These are phyloP conservation scores for Ophiostoma montium DNA, from an alignment of 2,329 filamentous ascomycete species.

Conservation along the genomic window DNA sequence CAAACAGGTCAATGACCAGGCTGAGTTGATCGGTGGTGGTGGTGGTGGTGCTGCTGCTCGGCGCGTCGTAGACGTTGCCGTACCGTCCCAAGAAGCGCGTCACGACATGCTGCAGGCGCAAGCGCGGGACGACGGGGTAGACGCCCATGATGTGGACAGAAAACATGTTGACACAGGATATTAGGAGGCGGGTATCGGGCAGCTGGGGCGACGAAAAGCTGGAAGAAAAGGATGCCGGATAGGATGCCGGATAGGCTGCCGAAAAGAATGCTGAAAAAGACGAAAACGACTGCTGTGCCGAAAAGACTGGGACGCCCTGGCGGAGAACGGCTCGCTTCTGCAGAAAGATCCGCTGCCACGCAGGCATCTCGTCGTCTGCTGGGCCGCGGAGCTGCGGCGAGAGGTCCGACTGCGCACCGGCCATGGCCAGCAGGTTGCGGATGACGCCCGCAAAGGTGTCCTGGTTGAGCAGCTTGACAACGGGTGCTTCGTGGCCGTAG, in stretches of 20 bases:
- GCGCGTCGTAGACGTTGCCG: neutral
- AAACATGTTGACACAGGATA: slow-evolving; percentile 4
- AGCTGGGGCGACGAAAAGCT: neutral
- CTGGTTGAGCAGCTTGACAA: slow-evolving; percentile 4
- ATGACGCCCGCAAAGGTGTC: slow-evolving; percentile 2
- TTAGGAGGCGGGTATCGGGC: neutral
- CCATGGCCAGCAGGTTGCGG: neutral
- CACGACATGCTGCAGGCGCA: neutral
- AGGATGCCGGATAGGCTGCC: too few relatives aligned
- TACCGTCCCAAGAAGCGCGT: neutral
- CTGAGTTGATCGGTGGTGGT: neutral
- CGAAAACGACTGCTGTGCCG: neutral
- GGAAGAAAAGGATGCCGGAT: neutral
- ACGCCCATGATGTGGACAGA: slow-evolving; percentile 6
- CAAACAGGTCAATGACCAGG: slow-evolving; percentile 8
- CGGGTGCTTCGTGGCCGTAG: slow-evolving; percentile 2
- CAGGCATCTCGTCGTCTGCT: neutral
- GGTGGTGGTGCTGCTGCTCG: neutral
- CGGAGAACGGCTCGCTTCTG: neutral
- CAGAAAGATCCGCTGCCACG: neutral
- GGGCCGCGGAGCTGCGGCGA: neutral
- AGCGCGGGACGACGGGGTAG: slow-evolving; percentile 7
- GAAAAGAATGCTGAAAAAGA: neutral
- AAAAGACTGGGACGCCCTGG: neutral
- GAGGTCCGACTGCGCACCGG: neutral